Base-by-base conservation (phyloP, 129 eudicot species). In the Flaveria linearis region DNA sequence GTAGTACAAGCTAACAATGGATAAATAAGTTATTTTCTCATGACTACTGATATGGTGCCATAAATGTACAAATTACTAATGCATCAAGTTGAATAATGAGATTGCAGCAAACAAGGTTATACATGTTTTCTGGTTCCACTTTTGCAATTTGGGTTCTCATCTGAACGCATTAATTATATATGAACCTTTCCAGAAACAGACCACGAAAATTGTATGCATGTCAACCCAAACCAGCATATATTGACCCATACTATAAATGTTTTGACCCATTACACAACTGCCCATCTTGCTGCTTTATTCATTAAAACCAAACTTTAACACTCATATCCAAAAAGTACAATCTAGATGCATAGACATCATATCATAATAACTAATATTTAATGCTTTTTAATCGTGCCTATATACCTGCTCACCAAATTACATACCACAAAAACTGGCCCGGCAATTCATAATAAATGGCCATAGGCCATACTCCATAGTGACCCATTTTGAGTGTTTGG, bases 271-370 rank as follows among this genome's bases (percentile, higher is more conserved):
- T 33, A 33, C 39, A 33, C 7, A 33, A 33, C 39, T 7, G 7
- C 39, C 39, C 39, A 4, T 33, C 39, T 33, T 33, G 18, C 68
- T 13, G 68, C 43, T 62, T 1, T 62, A 4, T 62, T 5, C 20
- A 1, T 28, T 62, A 4, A 10, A 25, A 36, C 66, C 26, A 60
- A 60, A 33, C 4, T 33, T 33, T 60, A 12, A 25, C 41, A 60
- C 66, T 60, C 68, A 62, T 62, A 22, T 62, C 68, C 45, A 1
- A 26, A 26, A 61, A 25, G 39, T 60, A 60, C 66, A n/a, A 60
- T 60, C n/a, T 60, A 25, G 66, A 60, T 25, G 39, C 16, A 23
- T 23, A 58, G 39, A 62, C 30, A 57, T 57, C 14, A 57, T 57
- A 20, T 57, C 14, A 57, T 57, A 20, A 57, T 11, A 57, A 20